Base-by-base conservation (phyloP, 495 filamentous ascomycete species). In the Hypomontagnella submonticulosa region DNA sequence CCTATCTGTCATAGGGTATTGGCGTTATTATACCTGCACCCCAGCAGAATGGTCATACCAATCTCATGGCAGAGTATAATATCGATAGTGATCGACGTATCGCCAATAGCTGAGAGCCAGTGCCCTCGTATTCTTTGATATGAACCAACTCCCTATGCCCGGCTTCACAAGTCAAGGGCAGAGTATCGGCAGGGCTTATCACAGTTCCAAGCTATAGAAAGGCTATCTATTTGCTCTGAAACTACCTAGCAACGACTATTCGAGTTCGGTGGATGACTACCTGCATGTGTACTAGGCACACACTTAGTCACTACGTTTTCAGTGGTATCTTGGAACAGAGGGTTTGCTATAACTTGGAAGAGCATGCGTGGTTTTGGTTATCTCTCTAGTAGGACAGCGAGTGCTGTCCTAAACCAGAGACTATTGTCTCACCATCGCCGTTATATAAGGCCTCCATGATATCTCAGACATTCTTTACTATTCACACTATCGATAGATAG, bases 1-100 rank as follows among this genome's bases (percentile, higher is more conserved):
- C 32, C 40, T 23, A 56, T 44, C 20, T 36, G 18, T 47, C 20
- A n/a, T n/a, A 46, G 54, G 23, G 2, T 27, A 27, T 27, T 27
- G 6, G 6, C 23, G 6, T 33, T 44, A 12, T 2, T 7, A 6
- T 19, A 37, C 44, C 34, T 56, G 43, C 13, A 44, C 46, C 12
- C 16, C 23, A 47, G 16, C 16, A 43, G 20, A n/a, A 6, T 20
- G 18, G 51, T 13, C n/a, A 30, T 16, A 15, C 20, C 44, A 6
- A 27, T 3, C 23, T 27, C 23, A 2, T 27, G 6, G 2, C 23
- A 27, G 23, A 27, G 23, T 27, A 3, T 27, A n/a, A n/a, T n/a
- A n/a, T n/a, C n/a, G n/a, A n/a, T n/a, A n/a, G n/a, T n/a, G n/a
- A n/a, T n/a, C n/a, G n/a, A n/a, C n/a, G n/a, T n/a, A n/a, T n/a